A percentile compares a stretch with the other conserved stretches of the same genome.
phyloP scores from a whole-genome alignment of 2,329 filamentous ascomycete species.

The Nemania sp. region DNA sequence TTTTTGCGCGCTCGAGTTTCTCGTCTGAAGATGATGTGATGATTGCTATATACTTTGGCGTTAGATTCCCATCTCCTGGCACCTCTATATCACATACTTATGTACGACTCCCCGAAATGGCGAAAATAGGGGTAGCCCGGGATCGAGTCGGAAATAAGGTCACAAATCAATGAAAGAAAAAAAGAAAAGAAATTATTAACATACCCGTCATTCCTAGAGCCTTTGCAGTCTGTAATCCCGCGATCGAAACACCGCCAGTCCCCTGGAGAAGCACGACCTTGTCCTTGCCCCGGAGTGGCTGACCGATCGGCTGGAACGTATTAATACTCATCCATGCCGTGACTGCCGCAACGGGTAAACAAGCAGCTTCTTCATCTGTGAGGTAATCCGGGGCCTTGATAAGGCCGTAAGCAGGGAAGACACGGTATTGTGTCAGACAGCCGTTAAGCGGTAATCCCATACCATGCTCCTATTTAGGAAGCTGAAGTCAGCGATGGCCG shows the following conservation, averaged over 20 bases:
- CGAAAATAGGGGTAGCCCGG: background rate
- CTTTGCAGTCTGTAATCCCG: constrained; percentile 66
- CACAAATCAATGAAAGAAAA: too few relatives aligned
- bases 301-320: constrained; percentile 66
- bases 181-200: constrained; percentile 21
- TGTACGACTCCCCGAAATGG: background rate
- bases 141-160: background rate
- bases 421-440: constrained; percentile 68
- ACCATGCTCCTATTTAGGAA: constrained; percentile 55
- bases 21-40: constrained; percentile 58
- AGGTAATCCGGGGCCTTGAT: constrained; percentile 69
- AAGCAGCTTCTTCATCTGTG: constrained; percentile 68
- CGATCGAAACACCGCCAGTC: constrained; percentile 65
- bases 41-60: constrained; percentile 31
- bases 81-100: background rate
- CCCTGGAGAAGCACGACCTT: constrained; percentile 65
- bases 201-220: constrained; percentile 63
- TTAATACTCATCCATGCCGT: constrained; percentile 76
- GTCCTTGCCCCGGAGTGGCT: constrained; percentile 58
- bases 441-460: constrained; percentile 71
- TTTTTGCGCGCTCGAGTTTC: constrained; percentile 61
- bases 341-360: constrained; percentile 70
- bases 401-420: constrained; percentile 68
- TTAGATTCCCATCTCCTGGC: constrained; percentile 5
- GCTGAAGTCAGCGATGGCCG: background rate